Evolutionary conservation across 129 eudicot genomes (phyloP).

Genomic region (sunflower (Helianthus annuus)): HanXRQr2.0-SUNRISE NC_035435.2:168378736-168379235

Average conservation of each 20-base stretch:
- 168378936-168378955: neutral
- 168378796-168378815: conserved; percentile 94
- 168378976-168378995: conserved; percentile 78
- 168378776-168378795: conserved; percentile 87
- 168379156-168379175: conserved; percentile 56
- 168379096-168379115: conserved; percentile 88
- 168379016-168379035: conserved; percentile 80
- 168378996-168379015: conserved; percentile 85
- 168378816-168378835: conserved; percentile 83
- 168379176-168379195: conserved; percentile 88
- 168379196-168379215: conserved; percentile 89
- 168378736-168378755: conserved; percentile 74
- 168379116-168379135: conserved; percentile 83
- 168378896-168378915: conserved; percentile 51
- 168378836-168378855: conserved; percentile 97
- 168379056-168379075: conserved; percentile 64
- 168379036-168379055: conserved; percentile 61
- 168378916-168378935: neutral
- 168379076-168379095: conserved; percentile 73
- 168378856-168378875: conserved; percentile 99
- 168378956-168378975: conserved; percentile 64
- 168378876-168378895: conserved; percentile 67
- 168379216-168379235: conserved; percentile 94
- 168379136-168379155: conserved; percentile 67
- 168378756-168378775: conserved; percentile 49